phyloP scores from a whole-genome alignment of 805 yeast genomes.

The Geotrichum ghanense region DNA sequence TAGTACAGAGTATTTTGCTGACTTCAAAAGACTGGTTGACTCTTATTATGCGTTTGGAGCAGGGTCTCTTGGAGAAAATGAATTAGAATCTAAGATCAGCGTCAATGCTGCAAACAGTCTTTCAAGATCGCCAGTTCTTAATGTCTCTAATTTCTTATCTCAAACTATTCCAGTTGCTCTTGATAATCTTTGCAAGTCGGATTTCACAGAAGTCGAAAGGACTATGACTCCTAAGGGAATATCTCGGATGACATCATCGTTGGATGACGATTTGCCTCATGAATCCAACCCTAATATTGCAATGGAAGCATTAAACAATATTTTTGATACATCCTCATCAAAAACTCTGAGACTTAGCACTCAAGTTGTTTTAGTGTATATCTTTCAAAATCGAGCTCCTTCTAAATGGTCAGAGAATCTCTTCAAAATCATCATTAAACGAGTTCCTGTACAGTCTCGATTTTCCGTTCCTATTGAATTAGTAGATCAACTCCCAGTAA shows the following conservation, averaged over 20 bases:
- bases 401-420: constrained; percentile 43
- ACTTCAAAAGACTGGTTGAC: constrained; percentile 30
- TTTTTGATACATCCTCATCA: constrained; percentile 53
- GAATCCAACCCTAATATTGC: not conserved
- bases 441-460: constrained; percentile 72
- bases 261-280: not conserved
- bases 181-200: not conserved
- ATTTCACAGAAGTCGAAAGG: not conserved
- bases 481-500: constrained; percentile 23
- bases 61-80: constrained; percentile 8
- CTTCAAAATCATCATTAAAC: constrained; percentile 53
- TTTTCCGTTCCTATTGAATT: constrained; percentile 48
- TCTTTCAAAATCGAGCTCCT: constrained; percentile 23
- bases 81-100: constrained; percentile 18
- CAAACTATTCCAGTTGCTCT: not conserved
- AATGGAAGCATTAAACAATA: constrained; percentile 37
- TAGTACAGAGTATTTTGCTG: constrained; percentile 42
- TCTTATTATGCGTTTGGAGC: constrained; percentile 5
- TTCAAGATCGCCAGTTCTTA: constrained; percentile 24
- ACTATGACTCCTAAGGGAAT: not conserved
- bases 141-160: not conserved
- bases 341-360: constrained; percentile 51
- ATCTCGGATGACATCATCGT: not conserved
- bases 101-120: constrained; percentile 33
- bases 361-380: constrained; percentile 36